Evolutionary conservation across 768 basidiomycete species (phyloP).

Genomic region (Boletus rex-veris): DNA sequence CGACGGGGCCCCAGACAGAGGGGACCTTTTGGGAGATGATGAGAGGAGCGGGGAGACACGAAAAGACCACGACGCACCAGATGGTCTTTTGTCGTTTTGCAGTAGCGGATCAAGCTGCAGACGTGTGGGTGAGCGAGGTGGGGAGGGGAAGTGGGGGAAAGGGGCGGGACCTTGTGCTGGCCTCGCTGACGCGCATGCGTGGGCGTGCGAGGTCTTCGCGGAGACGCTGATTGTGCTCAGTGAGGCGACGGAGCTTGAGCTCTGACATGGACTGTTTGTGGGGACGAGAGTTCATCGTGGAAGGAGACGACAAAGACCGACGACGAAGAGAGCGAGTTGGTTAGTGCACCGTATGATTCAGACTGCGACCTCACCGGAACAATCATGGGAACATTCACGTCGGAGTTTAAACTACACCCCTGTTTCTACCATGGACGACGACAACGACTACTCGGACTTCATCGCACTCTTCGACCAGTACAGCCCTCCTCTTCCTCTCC

Average conservation of each 20-base stretch:
- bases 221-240: constrained; percentile 90
- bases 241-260: constrained; percentile 90
- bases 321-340: neutral
- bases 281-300: constrained; percentile 65
- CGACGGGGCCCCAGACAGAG: constrained; percentile 90
- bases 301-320: neutral
- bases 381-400: constrained; percentile 4
- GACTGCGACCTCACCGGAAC: neutral
- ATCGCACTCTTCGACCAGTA: constrained; percentile 30
- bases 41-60: neutral
- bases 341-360: neutral
- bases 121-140: neutral
- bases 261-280: constrained; percentile 97
- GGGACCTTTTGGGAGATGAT: constrained; percentile 55
- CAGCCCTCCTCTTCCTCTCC: neutral
- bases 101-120: constrained; percentile 84
- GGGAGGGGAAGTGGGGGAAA: neutral
- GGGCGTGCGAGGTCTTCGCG: constrained; percentile 87
- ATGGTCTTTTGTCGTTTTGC: constrained; percentile 90
- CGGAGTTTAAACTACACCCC: constrained; percentile 22
- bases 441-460: constrained; percentile 27
- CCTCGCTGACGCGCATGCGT: constrained; percentile 89
- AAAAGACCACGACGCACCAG: constrained; percentile 52
- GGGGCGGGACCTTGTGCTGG: constrained; percentile 64
- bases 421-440: constrained; percentile 8